Evolutionary conservation across 352 stramenopile genomes (phyloP), one percentile per base, ranked within the genome.

Genomic region (Phytophthora ramorum): DNA sequence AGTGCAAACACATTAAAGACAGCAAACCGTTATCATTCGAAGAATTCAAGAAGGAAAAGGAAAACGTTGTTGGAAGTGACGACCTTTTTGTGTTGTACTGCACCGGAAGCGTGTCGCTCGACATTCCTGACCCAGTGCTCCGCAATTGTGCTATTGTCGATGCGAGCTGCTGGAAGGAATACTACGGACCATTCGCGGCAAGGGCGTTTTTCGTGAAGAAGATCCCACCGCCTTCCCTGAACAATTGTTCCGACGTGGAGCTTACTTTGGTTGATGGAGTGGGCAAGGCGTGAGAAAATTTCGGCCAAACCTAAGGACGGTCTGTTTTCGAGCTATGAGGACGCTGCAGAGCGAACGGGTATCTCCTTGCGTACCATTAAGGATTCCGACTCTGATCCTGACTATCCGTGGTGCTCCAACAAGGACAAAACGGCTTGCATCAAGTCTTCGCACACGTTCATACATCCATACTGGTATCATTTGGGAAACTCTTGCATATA

Each of bases 91-190:
- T 59, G 26, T 32, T 59, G 24, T 51, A 43, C 49, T 59, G 52
- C 58, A 66, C 49, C 40, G 53, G 58, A 48, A 19, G 54, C 58
- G 37, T 59, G 37, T 45, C 46, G 24, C n/a, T 38, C 17, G 24
- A 65, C 28, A 40, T 66, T 40, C 6, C 17, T 54, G 30, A 37
- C 32, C 2, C 32, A 12, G 7, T 30, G 40, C 48, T 66, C 28
- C 30, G 26, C 45, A 66, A 66, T 58, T 59, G 26, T 35, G 48
- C 41, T 17, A 30, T 66, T 59, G 58, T 66, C 58, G 58, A 66
- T 59, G 48, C 17, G 38, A 59, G 40, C 4, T 66, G 58, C 58
- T 66, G 47, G 58, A 28, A 53, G 41, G 38, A 16, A 28, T 66
- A 66, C 32, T 66, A 66, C 22, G 58, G 58, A 9, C 48, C 48